phyloP scores from a whole-genome alignment of 768 basidiomycete genomes.

The Kwoniella europaea region DNA sequence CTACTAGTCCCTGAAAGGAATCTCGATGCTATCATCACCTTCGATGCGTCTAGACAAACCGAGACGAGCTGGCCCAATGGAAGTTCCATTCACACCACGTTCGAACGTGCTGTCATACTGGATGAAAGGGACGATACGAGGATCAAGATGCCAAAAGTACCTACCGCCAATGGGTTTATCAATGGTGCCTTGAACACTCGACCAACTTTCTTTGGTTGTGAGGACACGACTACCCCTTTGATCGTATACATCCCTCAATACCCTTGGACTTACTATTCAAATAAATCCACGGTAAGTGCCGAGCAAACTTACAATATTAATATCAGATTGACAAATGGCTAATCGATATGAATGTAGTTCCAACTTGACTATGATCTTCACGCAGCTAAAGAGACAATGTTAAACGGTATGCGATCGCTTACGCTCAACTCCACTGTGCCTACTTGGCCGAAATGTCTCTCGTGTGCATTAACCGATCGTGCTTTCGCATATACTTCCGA shows the following conservation, averaged over 20 bases:
- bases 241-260: conserved; percentile 78
- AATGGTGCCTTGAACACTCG: conserved; percentile 51
- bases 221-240: conserved; percentile 65
- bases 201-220: conserved; percentile 51
- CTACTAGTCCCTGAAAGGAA: conserved; percentile 71
- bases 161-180: conserved; percentile 50
- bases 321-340: neutral
- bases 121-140: conserved; percentile 27
- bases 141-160: conserved; percentile 52
- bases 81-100: conserved; percentile 61
- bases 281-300: conserved; percentile 48
- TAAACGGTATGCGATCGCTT: conserved; percentile 64
- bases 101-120: conserved; percentile 30
- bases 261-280: conserved; percentile 59
- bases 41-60: conserved; percentile 66
- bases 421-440: conserved; percentile 66
- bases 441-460: conserved; percentile 69
- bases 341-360: conserved; percentile 50
- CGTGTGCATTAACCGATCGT: conserved; percentile 70
- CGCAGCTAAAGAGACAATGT: conserved; percentile 67
- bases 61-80: conserved; percentile 71
- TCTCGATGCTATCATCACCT: conserved; percentile 75
- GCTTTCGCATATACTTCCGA: conserved; percentile 45
- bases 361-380: conserved; percentile 66
- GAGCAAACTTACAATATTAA: neutral